phyloP scores from a whole-genome alignment of 116 monocot species.

The Posidonia oceanica region DNA sequence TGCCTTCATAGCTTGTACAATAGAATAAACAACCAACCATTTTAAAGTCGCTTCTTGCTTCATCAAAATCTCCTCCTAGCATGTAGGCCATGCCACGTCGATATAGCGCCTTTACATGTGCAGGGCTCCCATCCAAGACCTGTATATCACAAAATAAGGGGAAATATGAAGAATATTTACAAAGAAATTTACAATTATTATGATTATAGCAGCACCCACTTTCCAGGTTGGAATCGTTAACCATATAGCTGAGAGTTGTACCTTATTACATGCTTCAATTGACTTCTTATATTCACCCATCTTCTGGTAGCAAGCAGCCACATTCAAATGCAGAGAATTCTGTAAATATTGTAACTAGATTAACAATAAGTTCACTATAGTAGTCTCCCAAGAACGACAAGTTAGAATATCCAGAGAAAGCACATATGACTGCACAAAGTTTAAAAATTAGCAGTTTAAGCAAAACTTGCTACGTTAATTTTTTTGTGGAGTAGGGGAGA shows the following conservation, averaged over 20 bases:
- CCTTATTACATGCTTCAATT: constrained; percentile 87
- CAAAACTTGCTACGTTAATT: not conserved
- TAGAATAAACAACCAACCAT: constrained; percentile 25
- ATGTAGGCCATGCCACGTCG: constrained; percentile 86
- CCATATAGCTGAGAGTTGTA: constrained; percentile 3
- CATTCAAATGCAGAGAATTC: constrained; percentile 84
- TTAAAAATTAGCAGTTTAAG: not conserved
- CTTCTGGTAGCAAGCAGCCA: constrained; percentile 94
- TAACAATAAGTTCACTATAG: not conserved
- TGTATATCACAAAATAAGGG: constrained; percentile 8
- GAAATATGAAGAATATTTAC: constrained; percentile 3
- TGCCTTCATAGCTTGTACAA: not conserved
- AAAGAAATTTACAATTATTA: not conserved
- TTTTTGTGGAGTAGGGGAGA: too few relatives aligned
- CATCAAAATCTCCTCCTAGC: constrained; percentile 76
- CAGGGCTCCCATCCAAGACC: constrained; percentile 82
- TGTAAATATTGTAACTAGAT: constrained; percentile 22
- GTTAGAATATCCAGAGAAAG: not conserved
- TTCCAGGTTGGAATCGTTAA: not conserved
- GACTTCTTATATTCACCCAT: constrained; percentile 81
- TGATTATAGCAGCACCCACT: not conserved
- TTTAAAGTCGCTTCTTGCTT: constrained; percentile 81
- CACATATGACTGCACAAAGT: not conserved
- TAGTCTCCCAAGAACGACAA: not conserved
- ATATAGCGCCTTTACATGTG: constrained; percentile 79